Conservation (phyloP, 768 basidiomycete species). For the Mycena alexandri region DNA sequence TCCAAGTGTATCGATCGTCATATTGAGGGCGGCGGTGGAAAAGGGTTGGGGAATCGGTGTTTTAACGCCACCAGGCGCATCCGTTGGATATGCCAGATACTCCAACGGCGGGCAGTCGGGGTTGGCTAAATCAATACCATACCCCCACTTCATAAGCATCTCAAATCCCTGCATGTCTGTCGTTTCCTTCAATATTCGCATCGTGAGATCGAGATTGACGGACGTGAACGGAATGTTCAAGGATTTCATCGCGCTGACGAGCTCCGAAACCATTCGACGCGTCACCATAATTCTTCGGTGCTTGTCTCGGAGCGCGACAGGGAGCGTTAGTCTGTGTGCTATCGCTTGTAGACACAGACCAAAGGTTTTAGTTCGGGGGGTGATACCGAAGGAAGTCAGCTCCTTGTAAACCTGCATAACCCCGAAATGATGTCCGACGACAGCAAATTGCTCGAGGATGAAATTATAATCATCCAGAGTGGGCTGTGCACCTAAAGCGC, state of each 20-base stretch:
- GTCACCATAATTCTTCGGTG: conserved; percentile 55
- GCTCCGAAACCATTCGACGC: conserved; percentile 58
- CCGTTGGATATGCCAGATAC: conserved; percentile 42
- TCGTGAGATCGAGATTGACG: conserved; percentile 72
- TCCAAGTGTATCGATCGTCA: conserved; percentile 78
- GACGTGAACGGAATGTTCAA: conserved; percentile 64
- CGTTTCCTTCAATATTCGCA: conserved; percentile 78
- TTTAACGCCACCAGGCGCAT: conserved; percentile 2
- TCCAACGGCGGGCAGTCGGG: conserved; percentile 78
- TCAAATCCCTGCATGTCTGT: conserved; percentile 69
- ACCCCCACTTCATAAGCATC: conserved; percentile 72
- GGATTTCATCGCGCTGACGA: conserved; percentile 71
- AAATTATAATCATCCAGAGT: conserved; percentile 80
- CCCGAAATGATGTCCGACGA: conserved; percentile 77
- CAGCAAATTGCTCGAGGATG: conserved; percentile 80
- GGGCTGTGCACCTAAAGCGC: conserved; percentile 60
- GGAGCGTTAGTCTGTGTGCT: conserved; percentile 74
- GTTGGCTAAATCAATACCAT: conserved; percentile 82
- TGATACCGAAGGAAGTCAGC: conserved; percentile 57
- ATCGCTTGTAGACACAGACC: conserved; percentile 77
- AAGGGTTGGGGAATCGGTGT: conserved; percentile 57
- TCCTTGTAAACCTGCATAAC: conserved; percentile 73
- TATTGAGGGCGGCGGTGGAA: conserved; percentile 78
- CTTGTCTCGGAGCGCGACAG: conserved; percentile 56
- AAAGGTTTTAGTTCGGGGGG: conserved; percentile 69